Conservation (phyloP, 768 basidiomycete species). For the Sarcomyxa edulis region DNA sequence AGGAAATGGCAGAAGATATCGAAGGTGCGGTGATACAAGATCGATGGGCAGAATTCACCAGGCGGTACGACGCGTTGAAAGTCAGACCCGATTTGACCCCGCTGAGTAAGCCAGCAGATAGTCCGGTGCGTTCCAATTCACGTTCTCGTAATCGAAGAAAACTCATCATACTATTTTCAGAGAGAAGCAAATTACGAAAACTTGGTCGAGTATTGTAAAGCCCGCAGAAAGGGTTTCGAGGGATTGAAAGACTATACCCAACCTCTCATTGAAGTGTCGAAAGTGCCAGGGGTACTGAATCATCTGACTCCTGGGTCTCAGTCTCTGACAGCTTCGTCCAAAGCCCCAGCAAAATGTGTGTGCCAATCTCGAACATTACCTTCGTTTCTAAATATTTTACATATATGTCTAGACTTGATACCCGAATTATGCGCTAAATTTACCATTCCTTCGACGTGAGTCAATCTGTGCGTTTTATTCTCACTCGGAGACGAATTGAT, state of each 20-base stretch:
- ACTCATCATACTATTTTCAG: constrained; percentile 28
- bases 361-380: constrained; percentile 7
- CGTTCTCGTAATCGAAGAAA: constrained; percentile 3
- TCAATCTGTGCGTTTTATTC: constrained; percentile 7
- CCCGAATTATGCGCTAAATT: constrained; percentile 77
- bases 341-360: constrained; percentile 57
- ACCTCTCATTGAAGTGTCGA: constrained; percentile 66
- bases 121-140: constrained; percentile 41
- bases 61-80: constrained; percentile 53
- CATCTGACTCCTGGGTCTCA: constrained; percentile 53
- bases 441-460: constrained; percentile 68
- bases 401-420: constrained; percentile 54
- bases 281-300: constrained; percentile 46
- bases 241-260: constrained; percentile 59
- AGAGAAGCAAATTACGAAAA: constrained; percentile 56
- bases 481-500: constrained; percentile 1
- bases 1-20: constrained; percentile 38
- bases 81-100: constrained; percentile 69
- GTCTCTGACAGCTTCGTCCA: constrained; percentile 29
- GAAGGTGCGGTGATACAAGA: constrained; percentile 72
- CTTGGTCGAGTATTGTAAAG: constrained; percentile 63
- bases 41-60: constrained; percentile 68
- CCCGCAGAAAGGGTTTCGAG: constrained; percentile 54
- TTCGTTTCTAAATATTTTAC: neutral
- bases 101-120: constrained; percentile 62